Base-by-base conservation (phyloP, 305 asterid species). In the Withania somnifera region DNA sequence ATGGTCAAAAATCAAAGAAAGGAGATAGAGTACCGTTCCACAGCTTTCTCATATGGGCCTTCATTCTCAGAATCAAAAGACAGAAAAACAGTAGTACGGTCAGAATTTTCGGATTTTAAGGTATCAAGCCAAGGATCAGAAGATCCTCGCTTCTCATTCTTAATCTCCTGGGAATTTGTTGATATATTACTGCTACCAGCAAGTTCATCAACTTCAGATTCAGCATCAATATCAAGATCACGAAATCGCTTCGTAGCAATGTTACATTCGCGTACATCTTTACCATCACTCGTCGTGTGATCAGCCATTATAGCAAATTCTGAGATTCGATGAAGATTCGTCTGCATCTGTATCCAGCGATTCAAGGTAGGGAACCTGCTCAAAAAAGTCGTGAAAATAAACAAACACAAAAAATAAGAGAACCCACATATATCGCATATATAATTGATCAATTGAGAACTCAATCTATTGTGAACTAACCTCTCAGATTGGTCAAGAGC, bases 261-360 rank as follows among this genome's bases (percentile, higher is more conserved):
- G 85, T 89, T 94, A 75, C 89, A 79, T 81, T 86, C 91, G 79
- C 89, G 78, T 82, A 87, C 87, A 80, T 87, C 95, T 61, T 85
- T 86, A 81, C 77, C 83, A 67, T 87, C 92, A 81, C 87, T 88
- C 83, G 82, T 78, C 84, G 89, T 89, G 83, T 87, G 90, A 81
- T 92, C 97, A 58, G 89, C 81, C 95, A 87, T 91, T 82, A 93
- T 96, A 79, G 99, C 97, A 88, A 94, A 92, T 89, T 94, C 99
- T 15, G 97, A 93, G 86, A 96, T 92, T 86, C 97, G 93, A 84
- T 96, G 99, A 85, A 94, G 98, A 87, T 94, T 96, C 78, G 95
- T 94, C 88, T 96, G 99, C 97, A 96, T 88, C 90, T 94, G 98
- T 82, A 94, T 96, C 99, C 99, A 96, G 84, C 98, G 97, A 83